Evolutionary conservation across 176 grass and related monocot species (phyloP).

Genomic region (Carex parvula): DNA sequence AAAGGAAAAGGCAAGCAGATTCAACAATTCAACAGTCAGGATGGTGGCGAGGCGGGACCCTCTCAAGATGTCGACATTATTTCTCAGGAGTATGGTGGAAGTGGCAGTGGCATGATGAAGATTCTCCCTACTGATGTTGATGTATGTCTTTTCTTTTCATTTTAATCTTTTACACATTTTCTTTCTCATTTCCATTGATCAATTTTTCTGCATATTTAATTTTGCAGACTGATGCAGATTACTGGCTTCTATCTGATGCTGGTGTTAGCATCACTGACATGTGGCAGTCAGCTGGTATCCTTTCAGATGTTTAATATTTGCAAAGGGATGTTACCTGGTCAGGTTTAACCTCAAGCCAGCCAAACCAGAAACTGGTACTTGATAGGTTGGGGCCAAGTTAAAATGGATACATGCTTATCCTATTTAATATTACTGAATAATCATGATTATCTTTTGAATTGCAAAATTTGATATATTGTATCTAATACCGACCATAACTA

Average conservation of each 20-base stretch:
- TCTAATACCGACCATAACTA: not conserved
- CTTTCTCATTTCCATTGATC: conserved; percentile 17
- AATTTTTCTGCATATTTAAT: not conserved
- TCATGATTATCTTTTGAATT: not conserved
- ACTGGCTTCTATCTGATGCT: conserved; percentile 73
- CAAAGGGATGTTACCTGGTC: not conserved
- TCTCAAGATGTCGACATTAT: conserved; percentile 39
- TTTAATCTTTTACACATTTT: conserved; percentile 3
- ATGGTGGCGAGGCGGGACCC: conserved; percentile 23
- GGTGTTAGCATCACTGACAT: conserved; percentile 74
- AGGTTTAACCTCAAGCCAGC: not conserved
- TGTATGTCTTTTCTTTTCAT: conserved; percentile 38
- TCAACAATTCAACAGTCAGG: conserved; percentile 20
- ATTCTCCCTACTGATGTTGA: conserved; percentile 76
- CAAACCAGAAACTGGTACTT: not conserved
- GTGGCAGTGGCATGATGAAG: conserved; percentile 49
- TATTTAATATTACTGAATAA: not conserved
- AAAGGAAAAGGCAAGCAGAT: conserved; percentile 39
- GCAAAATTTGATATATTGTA: not conserved
- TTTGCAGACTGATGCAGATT: conserved; percentile 74
- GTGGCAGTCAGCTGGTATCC: conserved; percentile 76
- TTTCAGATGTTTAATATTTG: conserved; percentile 31
- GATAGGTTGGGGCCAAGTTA: not conserved
- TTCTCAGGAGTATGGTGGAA: conserved; percentile 56
- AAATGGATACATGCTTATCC: not conserved